phyloP scores from a whole-genome alignment of 768 basidiomycete species.

The Filobasidium wieringae region DNA sequence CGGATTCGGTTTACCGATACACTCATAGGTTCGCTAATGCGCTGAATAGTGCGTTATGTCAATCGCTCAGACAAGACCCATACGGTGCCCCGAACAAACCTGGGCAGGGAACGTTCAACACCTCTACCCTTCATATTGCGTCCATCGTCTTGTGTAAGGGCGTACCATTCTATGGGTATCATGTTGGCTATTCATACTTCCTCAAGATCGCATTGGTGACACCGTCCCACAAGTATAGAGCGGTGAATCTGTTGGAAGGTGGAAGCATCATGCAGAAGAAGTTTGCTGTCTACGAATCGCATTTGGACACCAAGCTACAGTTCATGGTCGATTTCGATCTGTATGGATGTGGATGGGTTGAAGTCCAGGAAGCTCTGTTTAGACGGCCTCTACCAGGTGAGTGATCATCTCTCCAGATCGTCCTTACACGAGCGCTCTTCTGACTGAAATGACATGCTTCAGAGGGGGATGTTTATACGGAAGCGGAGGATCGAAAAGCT shows the following conservation, averaged over 20 bases:
- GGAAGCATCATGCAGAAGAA: slow-evolving; percentile 69
- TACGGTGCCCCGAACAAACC: slow-evolving; percentile 46
- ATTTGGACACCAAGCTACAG: slow-evolving; percentile 76
- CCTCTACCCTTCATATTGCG: slow-evolving; percentile 44
- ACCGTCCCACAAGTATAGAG: slow-evolving; percentile 57
- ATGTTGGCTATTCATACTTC: slow-evolving; percentile 69
- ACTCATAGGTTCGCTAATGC: slow-evolving; percentile 58
- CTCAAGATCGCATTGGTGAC: slow-evolving; percentile 71
- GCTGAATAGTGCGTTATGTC: slow-evolving; percentile 72
- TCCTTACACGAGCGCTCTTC: background rate
- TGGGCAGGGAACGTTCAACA: slow-evolving; percentile 44
- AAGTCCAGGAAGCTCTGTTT: slow-evolving; percentile 48
- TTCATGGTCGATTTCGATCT: slow-evolving; percentile 91
- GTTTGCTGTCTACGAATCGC: slow-evolving; percentile 75
- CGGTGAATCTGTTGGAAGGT: slow-evolving; percentile 63
- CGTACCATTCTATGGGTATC: slow-evolving; percentile 91
- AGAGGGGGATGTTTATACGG: slow-evolving; percentile 29
- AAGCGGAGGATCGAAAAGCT: slow-evolving; percentile 14
- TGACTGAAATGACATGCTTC: background rate
- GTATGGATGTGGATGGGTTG: slow-evolving; percentile 84
- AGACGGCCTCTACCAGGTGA: slow-evolving; percentile 40
- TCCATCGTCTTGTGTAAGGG: slow-evolving; percentile 80
- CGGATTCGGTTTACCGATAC: slow-evolving; percentile 52
- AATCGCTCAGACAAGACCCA: slow-evolving; percentile 66
- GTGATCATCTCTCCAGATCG: slow-evolving; percentile 10